Evolutionary conservation across 2,329 filamentous ascomycete genomes (phyloP).

Genomic region (Atkinsonella hypoxylon): DNA sequence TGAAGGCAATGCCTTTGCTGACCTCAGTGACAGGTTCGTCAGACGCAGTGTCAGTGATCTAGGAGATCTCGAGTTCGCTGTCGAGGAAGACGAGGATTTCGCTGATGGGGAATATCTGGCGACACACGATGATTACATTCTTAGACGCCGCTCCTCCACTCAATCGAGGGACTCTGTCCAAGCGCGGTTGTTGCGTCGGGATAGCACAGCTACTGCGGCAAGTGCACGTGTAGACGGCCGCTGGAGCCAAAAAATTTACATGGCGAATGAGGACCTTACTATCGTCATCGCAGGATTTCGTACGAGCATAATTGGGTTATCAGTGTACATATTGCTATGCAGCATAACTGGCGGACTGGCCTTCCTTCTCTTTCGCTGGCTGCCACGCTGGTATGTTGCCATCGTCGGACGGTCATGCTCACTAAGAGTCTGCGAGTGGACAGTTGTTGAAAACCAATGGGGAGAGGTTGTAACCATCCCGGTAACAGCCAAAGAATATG

Average conservation of each 20-base stretch:
- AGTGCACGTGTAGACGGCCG: slow-evolving; percentile 53
- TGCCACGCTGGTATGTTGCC: slow-evolving; percentile 75
- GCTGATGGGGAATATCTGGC: slow-evolving; percentile 29
- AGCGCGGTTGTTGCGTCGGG: slow-evolving; percentile 56
- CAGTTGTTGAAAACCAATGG: slow-evolving; percentile 97
- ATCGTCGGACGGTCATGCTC: slow-evolving; percentile 58
- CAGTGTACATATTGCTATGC: slow-evolving; percentile 59
- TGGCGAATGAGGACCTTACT: slow-evolving; percentile 85
- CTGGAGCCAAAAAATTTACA: slow-evolving; percentile 81
- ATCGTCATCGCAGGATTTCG: slow-evolving; percentile 87
- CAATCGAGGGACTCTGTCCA: slow-evolving; percentile 44
- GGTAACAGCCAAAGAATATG: slow-evolving; percentile 44
- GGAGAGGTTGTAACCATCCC: slow-evolving; percentile 73
- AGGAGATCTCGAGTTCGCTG: slow-evolving; percentile 28
- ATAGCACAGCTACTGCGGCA: slow-evolving; percentile 56
- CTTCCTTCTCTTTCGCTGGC: slow-evolving; percentile 79
- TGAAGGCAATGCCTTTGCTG: slow-evolving; percentile 18
- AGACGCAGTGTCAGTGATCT: slow-evolving; percentile 25
- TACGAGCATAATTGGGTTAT: slow-evolving; percentile 59
- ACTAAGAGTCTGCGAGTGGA: slow-evolving; percentile 72
- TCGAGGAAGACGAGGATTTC: slow-evolving; percentile 27
- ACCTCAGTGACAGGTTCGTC: slow-evolving; percentile 14
- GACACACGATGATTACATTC: slow-evolving; percentile 32
- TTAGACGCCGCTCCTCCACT: slow-evolving; percentile 52
- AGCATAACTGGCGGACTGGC: slow-evolving; percentile 61